phyloP scores from a whole-genome alignment of 2,329 filamentous ascomycete genomes.

The Alternaria panax region DNA sequence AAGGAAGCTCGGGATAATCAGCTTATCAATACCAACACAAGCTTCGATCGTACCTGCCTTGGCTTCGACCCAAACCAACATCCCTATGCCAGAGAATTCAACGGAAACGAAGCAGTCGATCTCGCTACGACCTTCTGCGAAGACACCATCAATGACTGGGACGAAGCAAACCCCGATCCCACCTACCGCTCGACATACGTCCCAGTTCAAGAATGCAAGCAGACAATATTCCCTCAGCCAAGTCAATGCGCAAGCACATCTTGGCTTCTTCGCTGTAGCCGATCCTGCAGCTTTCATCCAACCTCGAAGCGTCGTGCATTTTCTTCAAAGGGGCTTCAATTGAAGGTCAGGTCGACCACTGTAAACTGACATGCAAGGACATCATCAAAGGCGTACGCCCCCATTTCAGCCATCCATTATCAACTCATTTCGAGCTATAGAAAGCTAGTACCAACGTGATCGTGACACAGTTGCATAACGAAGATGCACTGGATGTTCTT shows the following conservation, averaged over 20 bases:
- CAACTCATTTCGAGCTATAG: neutral
- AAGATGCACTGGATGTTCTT: neutral
- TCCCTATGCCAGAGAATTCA: neutral
- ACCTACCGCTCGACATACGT: neutral
- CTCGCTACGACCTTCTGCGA: neutral
- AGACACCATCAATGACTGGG: neutral
- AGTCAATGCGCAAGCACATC: neutral
- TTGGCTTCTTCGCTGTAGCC: neutral
- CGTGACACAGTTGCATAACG: neutral
- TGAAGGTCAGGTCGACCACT: neutral
- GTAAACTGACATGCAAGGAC: neutral
- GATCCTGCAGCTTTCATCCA: neutral
- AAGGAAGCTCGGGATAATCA: no score
- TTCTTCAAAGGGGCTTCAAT: neutral
- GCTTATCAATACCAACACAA: no score
- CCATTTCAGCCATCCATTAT: no score
- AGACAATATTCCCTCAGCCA: fast-evolving
- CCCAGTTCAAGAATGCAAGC: neutral
- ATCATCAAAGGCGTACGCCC: neutral
- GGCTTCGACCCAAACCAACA: neutral
- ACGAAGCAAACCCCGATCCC: neutral
- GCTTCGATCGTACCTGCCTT: neutral
- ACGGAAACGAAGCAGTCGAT: neutral
- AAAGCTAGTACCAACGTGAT: neutral
- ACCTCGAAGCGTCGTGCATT: neutral